phyloP scores from a whole-genome alignment of 805 yeast species.

The Metschnikowia santaceciliae region DNA sequence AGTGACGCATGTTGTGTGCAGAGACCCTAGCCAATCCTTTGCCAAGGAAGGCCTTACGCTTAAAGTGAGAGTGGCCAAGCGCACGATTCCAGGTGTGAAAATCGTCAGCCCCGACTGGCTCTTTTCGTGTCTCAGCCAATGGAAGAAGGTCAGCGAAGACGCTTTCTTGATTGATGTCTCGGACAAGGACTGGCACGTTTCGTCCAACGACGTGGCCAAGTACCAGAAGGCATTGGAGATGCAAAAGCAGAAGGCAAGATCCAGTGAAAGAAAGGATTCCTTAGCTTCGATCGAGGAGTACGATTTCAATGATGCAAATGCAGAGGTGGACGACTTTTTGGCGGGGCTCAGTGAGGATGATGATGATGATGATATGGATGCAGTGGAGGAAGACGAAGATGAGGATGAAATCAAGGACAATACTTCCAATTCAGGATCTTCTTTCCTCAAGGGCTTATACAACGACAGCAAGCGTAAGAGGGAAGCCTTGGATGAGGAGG shows the following conservation, averaged over 20 bases:
- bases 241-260: constrained; percentile 16
- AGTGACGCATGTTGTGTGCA: constrained; percentile 87
- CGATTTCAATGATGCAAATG: constrained; percentile 40
- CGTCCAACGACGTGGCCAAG: constrained; percentile 43
- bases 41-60: constrained; percentile 50
- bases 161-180: constrained; percentile 51
- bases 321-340: constrained; percentile 46
- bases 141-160: constrained; percentile 67
- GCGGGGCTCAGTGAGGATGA: constrained; percentile 42
- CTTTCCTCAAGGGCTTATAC: constrained; percentile 27
- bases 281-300: constrained; percentile 31
- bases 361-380: constrained; percentile 27
- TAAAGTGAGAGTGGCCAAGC: constrained; percentile 77
- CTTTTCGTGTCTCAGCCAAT: constrained; percentile 74
- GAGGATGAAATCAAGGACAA: constrained; percentile 12
- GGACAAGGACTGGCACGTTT: constrained; percentile 40
- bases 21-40: constrained; percentile 49
- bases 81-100: constrained; percentile 56
- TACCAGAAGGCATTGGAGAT: constrained; percentile 32
- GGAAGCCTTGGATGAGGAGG: constrained; percentile 10
- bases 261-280: constrained; percentile 23
- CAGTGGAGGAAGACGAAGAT: constrained; percentile 27
- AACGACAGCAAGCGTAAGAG: constrained; percentile 16
- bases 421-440: constrained; percentile 8
- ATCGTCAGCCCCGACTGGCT: constrained; percentile 94